These are phyloP conservation scores for Eucommia ulmoides DNA, from an alignment of 257 asterid genomes.

Conservation along the genomic window DNA sequence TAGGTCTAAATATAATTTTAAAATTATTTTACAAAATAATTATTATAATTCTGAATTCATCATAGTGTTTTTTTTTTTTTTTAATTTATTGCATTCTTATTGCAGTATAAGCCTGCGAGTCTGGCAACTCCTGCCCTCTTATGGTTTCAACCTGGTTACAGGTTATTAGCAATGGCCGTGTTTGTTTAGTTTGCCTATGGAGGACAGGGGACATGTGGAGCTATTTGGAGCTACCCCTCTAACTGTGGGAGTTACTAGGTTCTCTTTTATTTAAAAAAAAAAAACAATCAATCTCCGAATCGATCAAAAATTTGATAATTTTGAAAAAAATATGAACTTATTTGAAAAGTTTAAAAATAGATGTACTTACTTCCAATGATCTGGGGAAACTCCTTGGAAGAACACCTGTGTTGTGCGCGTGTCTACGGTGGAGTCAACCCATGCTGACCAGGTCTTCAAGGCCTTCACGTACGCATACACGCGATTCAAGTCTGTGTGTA, in stretches of 20 bases:
- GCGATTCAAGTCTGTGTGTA: conserved; percentile 56
- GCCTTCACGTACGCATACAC: conserved; percentile 51
- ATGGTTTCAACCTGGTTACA: too few relatives aligned
- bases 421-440: conserved; percentile 49
- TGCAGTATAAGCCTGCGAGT: too few relatives aligned
- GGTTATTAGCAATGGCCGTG: too few relatives aligned
- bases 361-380: conserved; percentile 44
- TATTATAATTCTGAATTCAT: too few relatives aligned
- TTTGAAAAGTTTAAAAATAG: neutral
- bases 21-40: too few relatives aligned
- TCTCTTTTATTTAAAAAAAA: too few relatives aligned
- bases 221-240: neutral
- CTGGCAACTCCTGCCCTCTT: too few relatives aligned
- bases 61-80: too few relatives aligned
- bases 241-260: neutral
- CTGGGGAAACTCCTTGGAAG: conserved; percentile 65
- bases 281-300: too few relatives aligned
- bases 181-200: neutral
- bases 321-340: neutral
- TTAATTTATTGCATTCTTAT: too few relatives aligned
- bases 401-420: conserved; percentile 49
- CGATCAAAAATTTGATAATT: neutral
- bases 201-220: neutral
- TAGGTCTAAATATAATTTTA: too few relatives aligned
- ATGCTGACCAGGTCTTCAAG: conserved; percentile 52